Percentiles rank a stretch among this genome's conserved stretches.
Evolutionary conservation across 164 flowering plant genomes (phyloP).

Genomic region (Platanus orientalis): DNA sequence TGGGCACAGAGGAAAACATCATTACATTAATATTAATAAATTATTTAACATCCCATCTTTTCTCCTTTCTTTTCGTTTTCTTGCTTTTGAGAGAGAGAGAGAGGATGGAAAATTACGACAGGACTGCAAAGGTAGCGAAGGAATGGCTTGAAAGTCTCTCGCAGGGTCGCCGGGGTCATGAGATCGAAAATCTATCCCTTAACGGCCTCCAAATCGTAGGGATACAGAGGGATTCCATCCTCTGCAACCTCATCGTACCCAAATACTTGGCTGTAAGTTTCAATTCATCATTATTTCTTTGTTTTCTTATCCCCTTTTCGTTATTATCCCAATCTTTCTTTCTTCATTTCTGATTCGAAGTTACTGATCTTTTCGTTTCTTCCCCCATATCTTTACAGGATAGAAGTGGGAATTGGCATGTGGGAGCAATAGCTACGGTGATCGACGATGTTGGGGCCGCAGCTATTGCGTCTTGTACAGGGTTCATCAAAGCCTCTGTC

Average conservation of each 20-base stretch:
- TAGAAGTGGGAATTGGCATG: slow-evolving; percentile 36
- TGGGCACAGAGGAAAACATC: too few species aligned
- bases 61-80: too few species aligned
- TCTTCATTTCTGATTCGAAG: too few species aligned
- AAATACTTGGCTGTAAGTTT: slow-evolving; percentile 21
- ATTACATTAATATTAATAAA: too few species aligned
- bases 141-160: slow-evolving; percentile 24
- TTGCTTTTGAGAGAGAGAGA: slow-evolving; percentile 11
- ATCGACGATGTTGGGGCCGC: slow-evolving; percentile 30
- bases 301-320: too few species aligned
- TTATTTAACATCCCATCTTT: too few species aligned
- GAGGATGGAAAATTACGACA: not conserved
- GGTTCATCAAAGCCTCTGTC: slow-evolving; percentile 17
- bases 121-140: not conserved
- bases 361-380: too few species aligned
- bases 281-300: not conserved
- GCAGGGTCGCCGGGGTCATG: slow-evolving; percentile 3
- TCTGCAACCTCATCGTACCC: slow-evolving; percentile 27
- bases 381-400: not conserved
- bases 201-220: slow-evolving; percentile 17
- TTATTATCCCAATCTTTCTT: not conserved
- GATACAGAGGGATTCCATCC: slow-evolving; percentile 25
- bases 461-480: slow-evolving; percentile 7
- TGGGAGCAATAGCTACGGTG: slow-evolving; percentile 38
- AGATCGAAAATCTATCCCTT: slow-evolving; percentile 16